Evolutionary conservation across 768 basidiomycete genomes (phyloP).

Genomic region (Cystofilobasidium ferigula): DNA sequence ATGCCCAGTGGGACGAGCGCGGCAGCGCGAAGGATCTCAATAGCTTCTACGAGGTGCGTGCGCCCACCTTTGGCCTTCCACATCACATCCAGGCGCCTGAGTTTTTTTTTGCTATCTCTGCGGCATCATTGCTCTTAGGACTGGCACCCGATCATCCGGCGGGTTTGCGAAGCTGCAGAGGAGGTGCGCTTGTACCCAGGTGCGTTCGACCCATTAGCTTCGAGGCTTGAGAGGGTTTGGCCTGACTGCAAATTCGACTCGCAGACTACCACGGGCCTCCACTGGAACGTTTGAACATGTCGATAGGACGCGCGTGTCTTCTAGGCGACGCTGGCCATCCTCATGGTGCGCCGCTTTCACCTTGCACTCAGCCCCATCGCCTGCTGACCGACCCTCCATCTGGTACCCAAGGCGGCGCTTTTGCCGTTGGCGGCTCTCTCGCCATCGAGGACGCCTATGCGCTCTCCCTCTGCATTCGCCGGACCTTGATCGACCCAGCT

Average conservation of each 20-base stretch:
- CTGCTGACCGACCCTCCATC: background rate
- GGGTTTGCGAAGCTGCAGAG: background rate
- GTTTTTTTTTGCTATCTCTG: no score
- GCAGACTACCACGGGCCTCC: slow-evolving; percentile 4
- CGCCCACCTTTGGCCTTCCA: background rate
- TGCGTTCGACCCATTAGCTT: no score
- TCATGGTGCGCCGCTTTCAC: background rate
- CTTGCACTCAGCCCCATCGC: no score
- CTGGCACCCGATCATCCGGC: slow-evolving; percentile 9
- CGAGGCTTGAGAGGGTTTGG: no score
- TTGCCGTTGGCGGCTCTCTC: slow-evolving; percentile 8
- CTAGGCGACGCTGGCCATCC: slow-evolving; percentile 11
- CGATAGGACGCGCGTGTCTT: background rate
- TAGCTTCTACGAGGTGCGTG: background rate
- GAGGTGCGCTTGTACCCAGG: slow-evolving; percentile 1
- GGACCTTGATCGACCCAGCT: background rate
- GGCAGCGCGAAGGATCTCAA: background rate
- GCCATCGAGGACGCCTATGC: slow-evolving; percentile 19
- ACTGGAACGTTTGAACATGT: background rate
- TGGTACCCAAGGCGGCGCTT: slow-evolving; percentile 4
- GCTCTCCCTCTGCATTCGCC: background rate
- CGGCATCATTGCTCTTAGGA: background rate
- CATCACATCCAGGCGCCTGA: no score
- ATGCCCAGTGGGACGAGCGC: background rate
- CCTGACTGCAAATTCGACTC: no score